Base-by-base conservation (phyloP, 345 rosid species). In the Erucastrum elatum region DNA sequence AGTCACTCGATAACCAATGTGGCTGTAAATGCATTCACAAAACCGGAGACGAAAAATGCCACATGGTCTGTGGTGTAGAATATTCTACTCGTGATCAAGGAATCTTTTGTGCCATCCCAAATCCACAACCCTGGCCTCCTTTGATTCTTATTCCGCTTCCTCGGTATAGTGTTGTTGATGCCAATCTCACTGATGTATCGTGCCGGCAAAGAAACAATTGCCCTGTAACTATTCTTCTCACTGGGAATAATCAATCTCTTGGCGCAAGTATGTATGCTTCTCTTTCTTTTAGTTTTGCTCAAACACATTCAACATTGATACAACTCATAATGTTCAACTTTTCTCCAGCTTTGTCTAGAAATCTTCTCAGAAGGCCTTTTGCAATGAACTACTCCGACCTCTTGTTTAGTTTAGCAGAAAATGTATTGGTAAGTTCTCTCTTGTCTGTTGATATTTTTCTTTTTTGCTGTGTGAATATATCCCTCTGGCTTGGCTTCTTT, bases 51-150 rank as follows among this genome's bases (percentile, higher is more conserved):
- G 90, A 87, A 8, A 60, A 30, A 29, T 88, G 91, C 56, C 84
- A 82, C 85, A 80, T 70, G 76, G 82, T 62, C 15, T 94, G 98
- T 74, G 97, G 94, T 70, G 1, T 89, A 71, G 77, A 89, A 76
- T 83, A 83, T 78, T 94, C 98, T 0, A 31, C 75, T 64, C 0
- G 37, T 26, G 80, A 70, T 74, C 95, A 94, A 87, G 92, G 59
- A 51, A 3, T 5, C 31, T 73, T 60, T 78, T 92, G 97, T 82
- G 73, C 90, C n/a, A 79, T 91, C 69, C 81, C 81, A 25, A 80
- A 26, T 15, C 98, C 98, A 25, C 87, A 83, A 8, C 70, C 75
- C 56, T 92, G 96, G 98, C 97, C 98, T 68, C 91, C 96, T n/a
- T 11, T 94, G 44, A 75, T 92, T 49, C 98, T 86, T 65, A 74